These are phyloP conservation scores for Silene latifolia DNA, from an alignment of 148 eudicot genomes.

Conservation along the genomic window DNA sequence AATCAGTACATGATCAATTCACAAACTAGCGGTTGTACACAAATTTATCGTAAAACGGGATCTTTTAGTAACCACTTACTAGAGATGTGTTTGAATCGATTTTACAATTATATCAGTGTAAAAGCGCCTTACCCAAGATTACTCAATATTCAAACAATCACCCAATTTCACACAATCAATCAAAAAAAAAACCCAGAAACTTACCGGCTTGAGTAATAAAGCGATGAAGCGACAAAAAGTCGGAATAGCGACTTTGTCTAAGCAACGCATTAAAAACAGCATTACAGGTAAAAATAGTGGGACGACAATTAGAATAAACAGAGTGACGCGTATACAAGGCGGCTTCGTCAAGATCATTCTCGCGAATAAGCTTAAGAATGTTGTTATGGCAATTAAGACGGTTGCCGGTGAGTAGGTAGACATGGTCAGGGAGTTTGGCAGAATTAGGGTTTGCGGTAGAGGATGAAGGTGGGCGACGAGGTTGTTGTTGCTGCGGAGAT, in stretches of 20 bases:
- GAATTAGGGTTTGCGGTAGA: constrained; percentile 52
- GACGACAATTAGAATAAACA: constrained; percentile 82
- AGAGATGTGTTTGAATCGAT: no score
- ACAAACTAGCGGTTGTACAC: no score
- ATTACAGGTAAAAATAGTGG: constrained; percentile 85
- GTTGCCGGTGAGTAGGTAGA: constrained; percentile 55
- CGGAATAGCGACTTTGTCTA: constrained; percentile 64
- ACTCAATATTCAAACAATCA: no score
- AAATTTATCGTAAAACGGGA: no score
- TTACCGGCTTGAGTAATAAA: constrained; percentile 83
- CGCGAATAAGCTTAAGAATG: constrained; percentile 68
- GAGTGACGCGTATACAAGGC: constrained; percentile 65
- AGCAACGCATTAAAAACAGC: constrained; percentile 71
- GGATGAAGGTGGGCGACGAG: not conserved
- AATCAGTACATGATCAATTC: no score
- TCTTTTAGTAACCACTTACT: no score
- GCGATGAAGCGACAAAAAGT: constrained; percentile 74
- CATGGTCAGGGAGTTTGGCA: constrained; percentile 73
- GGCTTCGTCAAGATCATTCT: constrained; percentile 72
- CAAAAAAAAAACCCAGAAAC: not conserved
- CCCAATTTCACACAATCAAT: no score
- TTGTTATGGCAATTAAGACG: constrained; percentile 78
- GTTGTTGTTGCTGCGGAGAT: constrained; percentile 17
- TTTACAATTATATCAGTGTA: no score
- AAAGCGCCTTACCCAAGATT: no score